These are phyloP conservation scores for Claviceps maximensis DNA, from an alignment of 2,329 filamentous ascomycete genomes.

Conservation along the genomic window DNA sequence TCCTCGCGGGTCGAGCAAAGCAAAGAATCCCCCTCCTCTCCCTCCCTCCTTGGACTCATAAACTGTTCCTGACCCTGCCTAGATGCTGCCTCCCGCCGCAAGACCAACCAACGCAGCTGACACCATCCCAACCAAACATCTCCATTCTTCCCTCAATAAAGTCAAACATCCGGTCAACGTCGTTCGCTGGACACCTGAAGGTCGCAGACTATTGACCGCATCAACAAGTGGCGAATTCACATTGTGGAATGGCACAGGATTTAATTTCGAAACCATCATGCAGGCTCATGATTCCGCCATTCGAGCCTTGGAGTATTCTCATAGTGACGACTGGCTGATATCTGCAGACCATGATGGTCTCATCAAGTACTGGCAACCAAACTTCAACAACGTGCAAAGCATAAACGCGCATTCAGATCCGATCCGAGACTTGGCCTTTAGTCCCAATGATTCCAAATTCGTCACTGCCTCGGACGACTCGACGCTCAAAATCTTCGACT, in stretches of 20 bases:
- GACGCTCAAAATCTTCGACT: conserved; percentile 90
- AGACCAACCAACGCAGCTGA: conserved; percentile 64
- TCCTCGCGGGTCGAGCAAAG: not conserved
- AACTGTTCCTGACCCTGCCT: conserved; percentile 9
- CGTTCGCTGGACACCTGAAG: conserved; percentile 94
- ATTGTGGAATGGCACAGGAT: conserved; percentile 95
- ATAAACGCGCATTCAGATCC: conserved; percentile 84
- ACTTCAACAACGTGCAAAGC: conserved; percentile 97
- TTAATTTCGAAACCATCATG: conserved; percentile 99
- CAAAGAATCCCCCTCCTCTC: too few relatives aligned
- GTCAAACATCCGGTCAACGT: conserved; percentile 96
- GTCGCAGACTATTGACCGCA: conserved; percentile 77
- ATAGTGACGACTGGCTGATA: conserved; percentile 93
- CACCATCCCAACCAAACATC: conserved; percentile 82
- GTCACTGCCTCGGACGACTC: conserved; percentile 93
- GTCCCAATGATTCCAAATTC: conserved; percentile 89
- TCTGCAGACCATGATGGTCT: conserved; percentile 91
- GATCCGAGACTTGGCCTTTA: conserved; percentile 83
- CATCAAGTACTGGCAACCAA: conserved; percentile 97
- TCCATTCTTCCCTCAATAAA: conserved; percentile 97
- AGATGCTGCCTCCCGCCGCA: conserved; percentile 81
- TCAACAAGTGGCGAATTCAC: conserved; percentile 97
- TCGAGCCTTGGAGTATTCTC: conserved; percentile 72
- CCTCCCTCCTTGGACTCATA: too few relatives aligned
- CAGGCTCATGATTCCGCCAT: conserved; percentile 89